Conservation (phyloP, 2,329 filamentous ascomycete species). For the Penicillium sp. region DNA sequence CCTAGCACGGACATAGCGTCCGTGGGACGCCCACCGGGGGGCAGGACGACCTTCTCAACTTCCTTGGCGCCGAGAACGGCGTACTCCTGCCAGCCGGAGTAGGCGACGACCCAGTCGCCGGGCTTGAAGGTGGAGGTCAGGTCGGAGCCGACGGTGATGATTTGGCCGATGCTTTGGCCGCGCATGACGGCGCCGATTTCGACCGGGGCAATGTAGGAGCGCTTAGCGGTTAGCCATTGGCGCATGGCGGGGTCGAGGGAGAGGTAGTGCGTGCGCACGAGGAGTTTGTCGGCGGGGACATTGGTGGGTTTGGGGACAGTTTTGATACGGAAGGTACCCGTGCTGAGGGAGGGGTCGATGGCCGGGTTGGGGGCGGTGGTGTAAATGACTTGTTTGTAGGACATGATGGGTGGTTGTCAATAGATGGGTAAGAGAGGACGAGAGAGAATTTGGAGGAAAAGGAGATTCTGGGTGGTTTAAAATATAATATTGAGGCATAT, state of each 20-base stretch:
- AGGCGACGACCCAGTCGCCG: constrained; percentile 54
- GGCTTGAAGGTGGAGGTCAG: constrained; percentile 30
- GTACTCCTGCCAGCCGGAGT: constrained; percentile 67
- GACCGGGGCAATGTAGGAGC: constrained; percentile 69
- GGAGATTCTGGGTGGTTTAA: neutral
- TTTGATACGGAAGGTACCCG: constrained; percentile 38
- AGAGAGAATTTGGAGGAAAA: too few species aligned
- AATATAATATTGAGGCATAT: neutral
- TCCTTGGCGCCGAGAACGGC: constrained; percentile 59
- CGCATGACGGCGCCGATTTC: constrained; percentile 70
- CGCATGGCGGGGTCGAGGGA: constrained; percentile 77
- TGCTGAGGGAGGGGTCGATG: constrained; percentile 38
- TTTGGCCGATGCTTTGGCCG: constrained; percentile 60
- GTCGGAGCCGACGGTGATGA: constrained; percentile 57
- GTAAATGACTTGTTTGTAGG: constrained; percentile 41
- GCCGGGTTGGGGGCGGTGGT: constrained; percentile 35
- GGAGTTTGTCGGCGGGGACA: constrained; percentile 57
- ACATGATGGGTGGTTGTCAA: constrained; percentile 17
- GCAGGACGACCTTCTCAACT: constrained; percentile 48
- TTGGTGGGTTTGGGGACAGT: constrained; percentile 29
- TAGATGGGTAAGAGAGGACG: neutral
- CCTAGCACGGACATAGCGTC: constrained; percentile 66
- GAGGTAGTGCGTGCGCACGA: constrained; percentile 63
- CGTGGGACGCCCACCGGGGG: constrained; percentile 52
- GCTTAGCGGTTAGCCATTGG: constrained; percentile 63